Base-by-base conservation (phyloP, 306 rosid genomes). In the Gleditsia sinensis region DNA sequence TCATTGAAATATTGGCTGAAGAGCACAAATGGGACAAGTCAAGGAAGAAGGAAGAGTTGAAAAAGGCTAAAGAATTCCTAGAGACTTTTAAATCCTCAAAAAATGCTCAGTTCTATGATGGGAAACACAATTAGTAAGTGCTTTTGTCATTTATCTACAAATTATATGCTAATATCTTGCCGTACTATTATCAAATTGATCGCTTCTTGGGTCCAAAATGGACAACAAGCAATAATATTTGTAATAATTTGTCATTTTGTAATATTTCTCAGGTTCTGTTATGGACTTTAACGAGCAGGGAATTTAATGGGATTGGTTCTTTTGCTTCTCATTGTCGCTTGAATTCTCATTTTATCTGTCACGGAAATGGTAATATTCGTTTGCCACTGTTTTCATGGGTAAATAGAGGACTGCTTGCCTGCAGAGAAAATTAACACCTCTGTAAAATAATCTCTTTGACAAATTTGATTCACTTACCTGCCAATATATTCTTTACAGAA, bases 21-120 rank as follows among this genome's bases (percentile, higher is more conserved):
- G 99, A 92, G 66, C 99, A 86, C 84, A 86, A 88, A 8, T 95
- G 99, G 99, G 94, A 92, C 77, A 78, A 78, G 69, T 65, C 91
- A 43, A 95, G 91, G 75, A 83, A 78, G 91, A 86, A 86, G 81
- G 82, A 82, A 74, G 99, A 95, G 86, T 60, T 90, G 69, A 71
- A 86, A 83, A 87, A 72, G 74, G 93, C 90, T 25, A 85, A 63
- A 51, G 82, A 79, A 32, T 90, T 95, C 80, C 84, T 95, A 76
- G 84, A 83, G 81, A 92, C 98, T 14, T 95, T 95, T 81, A 95
- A 95, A 74, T 87, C 97, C 58, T 88, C 98, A 3, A 90, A 86
- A 56, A 95, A 95, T 75, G 99, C 98, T 19, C 92, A 86, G 77
- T 95, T 95, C 80, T 74, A 82, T 78, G 98, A 95, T 81, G 99